Conservation (phyloP, 164 flowering plant genomes). For the Aristolochia fimbriata region DNA sequence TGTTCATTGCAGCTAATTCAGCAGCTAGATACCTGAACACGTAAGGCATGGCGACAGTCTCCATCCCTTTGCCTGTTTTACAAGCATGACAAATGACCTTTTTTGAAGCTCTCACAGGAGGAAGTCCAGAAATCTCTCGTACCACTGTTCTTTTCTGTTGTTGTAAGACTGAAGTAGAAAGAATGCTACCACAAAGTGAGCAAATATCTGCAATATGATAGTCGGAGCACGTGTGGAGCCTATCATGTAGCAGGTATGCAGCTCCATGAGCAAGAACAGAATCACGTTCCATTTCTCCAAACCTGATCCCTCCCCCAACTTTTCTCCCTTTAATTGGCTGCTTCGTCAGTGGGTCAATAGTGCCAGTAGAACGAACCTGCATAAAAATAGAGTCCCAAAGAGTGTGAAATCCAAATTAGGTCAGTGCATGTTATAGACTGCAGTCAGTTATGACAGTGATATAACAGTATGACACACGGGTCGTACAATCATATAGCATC, state of each 20-base stretch:
- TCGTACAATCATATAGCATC: too few relatives aligned
- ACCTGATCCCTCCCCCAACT: constrained; percentile 86
- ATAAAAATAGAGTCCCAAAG: too few relatives aligned
- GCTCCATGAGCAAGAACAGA: constrained; percentile 93
- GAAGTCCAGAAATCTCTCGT: constrained; percentile 39
- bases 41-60: constrained; percentile 93
- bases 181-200: constrained; percentile 76
- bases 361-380: constrained; percentile 90
- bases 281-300: constrained; percentile 98
- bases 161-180: constrained; percentile 52
- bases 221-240: constrained; percentile 89
- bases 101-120: constrained; percentile 45
- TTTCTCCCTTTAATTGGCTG: constrained; percentile 95
- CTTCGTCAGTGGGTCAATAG: constrained; percentile 64
- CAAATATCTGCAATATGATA: constrained; percentile 90
- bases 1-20: constrained; percentile 91
- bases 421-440: not conserved
- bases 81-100: constrained; percentile 77
- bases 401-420: not conserved
- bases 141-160: constrained; percentile 29
- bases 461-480: not conserved
- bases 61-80: constrained; percentile 81
- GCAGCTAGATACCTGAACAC: constrained; percentile 81
- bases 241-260: constrained; percentile 78
- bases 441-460: too few relatives aligned